These are phyloP conservation scores for Oxytropis ochrocephala DNA, from an alignment of 306 rosid genomes.

Conservation along the genomic window DNA sequence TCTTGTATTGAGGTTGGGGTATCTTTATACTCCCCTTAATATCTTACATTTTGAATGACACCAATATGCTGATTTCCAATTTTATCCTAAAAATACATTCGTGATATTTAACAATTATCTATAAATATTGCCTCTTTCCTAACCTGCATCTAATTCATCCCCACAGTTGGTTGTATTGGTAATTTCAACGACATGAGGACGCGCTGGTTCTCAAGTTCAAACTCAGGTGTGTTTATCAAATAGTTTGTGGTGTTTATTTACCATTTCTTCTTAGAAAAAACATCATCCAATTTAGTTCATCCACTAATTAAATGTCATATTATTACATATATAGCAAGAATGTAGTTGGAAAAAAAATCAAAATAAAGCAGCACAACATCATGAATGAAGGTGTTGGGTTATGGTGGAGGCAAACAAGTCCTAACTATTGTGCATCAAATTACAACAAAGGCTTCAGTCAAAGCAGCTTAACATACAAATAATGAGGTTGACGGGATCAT, in stretches of 20 bases:
- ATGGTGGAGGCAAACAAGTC: not conserved
- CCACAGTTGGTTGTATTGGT: no score
- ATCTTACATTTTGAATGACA: no score
- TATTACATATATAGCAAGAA: not conserved
- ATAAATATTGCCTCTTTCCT: not conserved
- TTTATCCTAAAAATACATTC: no score
- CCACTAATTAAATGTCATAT: not conserved
- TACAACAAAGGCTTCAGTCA: slow-evolving; percentile 9
- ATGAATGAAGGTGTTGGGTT: not conserved
- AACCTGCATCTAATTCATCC: not conserved
- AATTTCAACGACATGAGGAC: no score
- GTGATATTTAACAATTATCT: no score
- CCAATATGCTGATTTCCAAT: no score
- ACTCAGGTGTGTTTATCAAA: no score
- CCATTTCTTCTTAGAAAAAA: no score
- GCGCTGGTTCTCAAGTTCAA: no score
- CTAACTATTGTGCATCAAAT: not conserved
- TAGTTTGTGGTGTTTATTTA: no score
- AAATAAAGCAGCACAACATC: not conserved
- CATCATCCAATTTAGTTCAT: not conserved
- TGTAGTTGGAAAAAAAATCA: not conserved
- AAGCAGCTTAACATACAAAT: slow-evolving; percentile 9
- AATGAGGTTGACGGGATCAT: not conserved
- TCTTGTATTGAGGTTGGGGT: no score
- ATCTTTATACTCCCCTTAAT: no score